Base-by-base conservation (phyloP, 2,329 filamentous ascomycete species). In the Hirsutella minnesotensis region DNA sequence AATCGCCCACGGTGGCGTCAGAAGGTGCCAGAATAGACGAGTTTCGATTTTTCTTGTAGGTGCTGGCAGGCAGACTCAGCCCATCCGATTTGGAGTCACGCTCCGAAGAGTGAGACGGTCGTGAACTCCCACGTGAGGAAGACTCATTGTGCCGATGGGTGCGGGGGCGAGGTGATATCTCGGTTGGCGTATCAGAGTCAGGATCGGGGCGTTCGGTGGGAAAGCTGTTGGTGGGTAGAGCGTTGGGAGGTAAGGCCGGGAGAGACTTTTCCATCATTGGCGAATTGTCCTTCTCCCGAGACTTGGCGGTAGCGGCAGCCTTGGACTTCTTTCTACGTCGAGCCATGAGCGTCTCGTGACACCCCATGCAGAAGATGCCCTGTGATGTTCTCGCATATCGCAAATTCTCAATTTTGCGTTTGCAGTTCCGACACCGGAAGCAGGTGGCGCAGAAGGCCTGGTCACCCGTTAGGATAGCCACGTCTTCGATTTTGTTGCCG, bases 301-400 rank as follows among this genome's bases (percentile, higher is more conserved):
- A 64, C 54, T 81, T 81, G 39, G 75, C 72, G 16, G 60, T 56
- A 1, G 74, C 71, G 35, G 75, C 71, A 41, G 80, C 75, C 62
- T 86, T 88, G 33, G 83, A 81, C 62, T 86, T 88, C 67, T 96
- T 95, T 56, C 87, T 77, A 50, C 90, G 77, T 49, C 90, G 75
- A 40, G 90, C 87, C 88, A 96, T 96, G 42, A 98, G 67, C 22
- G 87, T 92, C 64, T 98, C 92, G 59, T 98, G 92, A 61, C 92
- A 98, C 57, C 83, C 88, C 92, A 98, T 98, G 68, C 92, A 98
- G 60, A 98, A 96, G 54, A 98, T 98, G 47, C 92, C 92, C 64
- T 96, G 92, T 8, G 90, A 95, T 1, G 92, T 98, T 57, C 92
- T 81, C 43, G 92, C 92, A 77, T 96, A 98, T 61, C 90, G 82